Conservation (phyloP, 768 basidiomycete genomes). For the Suillus occidentalis region DNA sequence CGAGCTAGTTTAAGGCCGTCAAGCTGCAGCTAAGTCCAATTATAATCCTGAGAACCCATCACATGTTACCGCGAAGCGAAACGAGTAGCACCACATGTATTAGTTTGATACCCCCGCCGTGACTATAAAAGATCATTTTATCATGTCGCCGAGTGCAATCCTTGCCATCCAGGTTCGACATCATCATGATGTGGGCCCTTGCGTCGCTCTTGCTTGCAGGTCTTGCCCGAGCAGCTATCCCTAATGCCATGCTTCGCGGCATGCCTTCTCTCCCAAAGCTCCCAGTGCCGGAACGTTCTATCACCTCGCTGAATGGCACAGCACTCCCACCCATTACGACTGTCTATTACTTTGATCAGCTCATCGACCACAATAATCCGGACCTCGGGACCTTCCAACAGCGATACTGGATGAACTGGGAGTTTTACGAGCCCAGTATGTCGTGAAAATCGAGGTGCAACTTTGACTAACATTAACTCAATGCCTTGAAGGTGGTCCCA, state of each 20-base stretch:
- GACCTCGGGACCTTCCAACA: slow-evolving; percentile 71
- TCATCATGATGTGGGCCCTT: background rate
- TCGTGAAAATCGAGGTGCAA: background rate
- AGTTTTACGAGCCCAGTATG: slow-evolving; percentile 58
- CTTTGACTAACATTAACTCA: background rate
- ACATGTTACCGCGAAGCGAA: background rate
- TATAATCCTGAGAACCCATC: background rate
- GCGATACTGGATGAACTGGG: slow-evolving; percentile 69
- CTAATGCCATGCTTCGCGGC: slow-evolving; percentile 21
- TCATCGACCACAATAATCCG: slow-evolving; percentile 51
- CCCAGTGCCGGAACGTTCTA: slow-evolving; percentile 8
- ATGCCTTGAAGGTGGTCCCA: slow-evolving; percentile 24
- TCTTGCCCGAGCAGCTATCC: slow-evolving; percentile 15
- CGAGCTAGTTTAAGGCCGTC: background rate
- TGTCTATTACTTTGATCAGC: slow-evolving; percentile 32
- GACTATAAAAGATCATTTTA: background rate
- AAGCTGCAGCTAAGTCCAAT: background rate
- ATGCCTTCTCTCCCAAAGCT: slow-evolving; percentile 17
- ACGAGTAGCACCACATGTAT: background rate
- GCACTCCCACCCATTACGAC: slow-evolving; percentile 26
- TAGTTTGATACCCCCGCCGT: background rate
- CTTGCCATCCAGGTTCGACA: background rate
- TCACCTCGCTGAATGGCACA: slow-evolving; percentile 26
- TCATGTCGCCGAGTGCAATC: background rate
- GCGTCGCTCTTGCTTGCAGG: background rate